A percentile compares a stretch with the other conserved stretches of the same genome.
phyloP scores from a whole-genome alignment of 2,329 filamentous ascomycete genomes.

The Monilinia aucupariae region DNA sequence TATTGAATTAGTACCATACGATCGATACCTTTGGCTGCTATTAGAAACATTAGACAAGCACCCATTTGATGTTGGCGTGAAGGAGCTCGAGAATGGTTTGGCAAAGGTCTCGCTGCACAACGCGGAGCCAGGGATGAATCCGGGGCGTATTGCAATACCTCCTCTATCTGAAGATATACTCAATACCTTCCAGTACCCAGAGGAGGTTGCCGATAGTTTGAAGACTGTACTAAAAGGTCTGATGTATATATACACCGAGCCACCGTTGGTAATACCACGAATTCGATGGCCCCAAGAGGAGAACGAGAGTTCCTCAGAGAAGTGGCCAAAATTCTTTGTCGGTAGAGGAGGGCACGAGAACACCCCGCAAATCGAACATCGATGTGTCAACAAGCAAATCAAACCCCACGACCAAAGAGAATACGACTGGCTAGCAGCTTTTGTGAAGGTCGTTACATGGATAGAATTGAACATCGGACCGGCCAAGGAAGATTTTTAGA shows the following conservation, averaged over 20 bases:
- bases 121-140: neutral
- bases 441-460: constrained; percentile 22
- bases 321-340: neutral
- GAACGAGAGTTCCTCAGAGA: neutral
- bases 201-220: neutral
- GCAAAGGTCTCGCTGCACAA: neutral
- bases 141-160: too few relatives aligned
- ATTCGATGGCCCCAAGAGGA: neutral
- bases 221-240: neutral
- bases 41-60: constrained; percentile 3
- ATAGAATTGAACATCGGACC: constrained; percentile 19
- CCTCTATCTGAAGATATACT: neutral
- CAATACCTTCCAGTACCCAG: neutral
- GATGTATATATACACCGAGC: constrained; percentile 7
- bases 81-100: neutral
- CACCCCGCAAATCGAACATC: neutral
- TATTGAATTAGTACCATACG: constrained; percentile 2
- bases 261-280: neutral
- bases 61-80: neutral
- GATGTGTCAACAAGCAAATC: neutral
- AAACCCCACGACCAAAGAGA: constrained; percentile 20
- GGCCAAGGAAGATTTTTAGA: neutral
- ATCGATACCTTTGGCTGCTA: constrained; percentile 8
- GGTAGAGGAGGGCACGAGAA: neutral
- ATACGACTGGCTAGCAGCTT: constrained; percentile 22